Conservation (phyloP, 352 stramenopile species). For the Pythium aphanidermatum region DNA sequence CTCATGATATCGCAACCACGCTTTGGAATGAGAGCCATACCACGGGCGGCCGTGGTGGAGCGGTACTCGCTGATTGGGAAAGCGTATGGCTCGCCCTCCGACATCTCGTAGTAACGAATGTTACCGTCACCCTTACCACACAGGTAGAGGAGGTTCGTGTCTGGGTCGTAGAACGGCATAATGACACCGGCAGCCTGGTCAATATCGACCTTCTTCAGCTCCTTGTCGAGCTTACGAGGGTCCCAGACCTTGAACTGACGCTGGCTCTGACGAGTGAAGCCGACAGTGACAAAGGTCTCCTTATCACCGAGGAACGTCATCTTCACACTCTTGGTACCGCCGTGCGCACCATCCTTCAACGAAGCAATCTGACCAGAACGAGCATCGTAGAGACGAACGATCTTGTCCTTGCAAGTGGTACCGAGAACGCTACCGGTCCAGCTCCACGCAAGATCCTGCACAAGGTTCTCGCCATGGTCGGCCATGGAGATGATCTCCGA, state of each 20-base stretch:
- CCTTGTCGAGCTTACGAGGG: constrained; percentile 87
- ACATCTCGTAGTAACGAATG: constrained; percentile 98
- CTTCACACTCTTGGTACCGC: constrained; percentile 98
- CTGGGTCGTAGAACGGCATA: constrained; percentile 98
- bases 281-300: constrained; percentile 96
- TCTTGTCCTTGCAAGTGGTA: constrained; percentile 98
- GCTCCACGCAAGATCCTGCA: constrained; percentile 98
- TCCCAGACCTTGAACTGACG: constrained; percentile 91
- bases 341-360: constrained; percentile 91
- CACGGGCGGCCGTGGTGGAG: constrained; percentile 93
- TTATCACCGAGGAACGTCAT: constrained; percentile 94
- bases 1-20: constrained; percentile 97
- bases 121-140: constrained; percentile 98
- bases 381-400: constrained; percentile 95
- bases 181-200: constrained; percentile 98
- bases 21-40: constrained; percentile 99
- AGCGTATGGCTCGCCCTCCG: constrained; percentile 92
- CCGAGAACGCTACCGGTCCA: constrained; percentile 93
- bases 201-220: constrained; percentile 94
- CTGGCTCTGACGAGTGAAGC: constrained; percentile 95
- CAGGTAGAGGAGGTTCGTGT: constrained; percentile 98
- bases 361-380: constrained; percentile 72
- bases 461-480: constrained; percentile 85
- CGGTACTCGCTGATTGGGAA: constrained; percentile 94
- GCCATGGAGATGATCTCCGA: constrained; percentile 87